Conservation (phyloP, 2,329 filamentous ascomycete genomes). For the Beauveria asiatica region DNA sequence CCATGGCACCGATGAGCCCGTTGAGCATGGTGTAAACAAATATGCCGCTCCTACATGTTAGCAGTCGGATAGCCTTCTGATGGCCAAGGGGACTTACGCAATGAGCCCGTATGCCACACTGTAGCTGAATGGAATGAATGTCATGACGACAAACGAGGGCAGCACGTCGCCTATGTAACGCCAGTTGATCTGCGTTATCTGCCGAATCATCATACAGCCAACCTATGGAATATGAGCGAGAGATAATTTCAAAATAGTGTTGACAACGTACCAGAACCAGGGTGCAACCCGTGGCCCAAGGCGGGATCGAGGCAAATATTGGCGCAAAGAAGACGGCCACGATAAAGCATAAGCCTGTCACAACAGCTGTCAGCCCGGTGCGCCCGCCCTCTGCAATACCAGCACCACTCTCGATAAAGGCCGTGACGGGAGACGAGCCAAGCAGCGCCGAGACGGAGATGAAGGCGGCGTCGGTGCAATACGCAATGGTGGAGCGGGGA, state of each 20-base stretch:
- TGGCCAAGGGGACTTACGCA: conserved; percentile 39
- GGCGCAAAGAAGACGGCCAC: conserved; percentile 67
- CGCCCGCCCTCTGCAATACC: conserved; percentile 68
- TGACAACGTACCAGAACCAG: conserved; percentile 51
- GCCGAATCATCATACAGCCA: conserved; percentile 69
- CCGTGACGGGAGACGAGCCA: conserved; percentile 62
- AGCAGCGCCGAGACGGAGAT: conserved; percentile 64
- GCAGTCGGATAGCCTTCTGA: neutral
- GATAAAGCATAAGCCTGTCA: conserved; percentile 61
- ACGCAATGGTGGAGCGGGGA: conserved; percentile 73
- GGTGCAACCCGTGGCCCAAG: conserved; percentile 69
- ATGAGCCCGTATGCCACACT: conserved; percentile 71
- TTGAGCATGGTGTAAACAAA: conserved; percentile 45
- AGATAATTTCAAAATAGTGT: neutral
- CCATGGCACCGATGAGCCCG: conserved; percentile 35
- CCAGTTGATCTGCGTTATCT: conserved; percentile 70
- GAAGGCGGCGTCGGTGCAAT: conserved; percentile 61
- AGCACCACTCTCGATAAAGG: conserved; percentile 67
- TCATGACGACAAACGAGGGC: conserved; percentile 67
- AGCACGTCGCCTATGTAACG: conserved; percentile 66
- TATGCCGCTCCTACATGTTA: conserved; percentile 35
- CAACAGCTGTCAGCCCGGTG: conserved; percentile 63
- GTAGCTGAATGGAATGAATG: conserved; percentile 71
- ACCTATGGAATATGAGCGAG: conserved; percentile 35
- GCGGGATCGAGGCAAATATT: conserved; percentile 67